Evolutionary conservation across 257 asterid genomes (phyloP).

Genomic region (Misopates orontium): DNA sequence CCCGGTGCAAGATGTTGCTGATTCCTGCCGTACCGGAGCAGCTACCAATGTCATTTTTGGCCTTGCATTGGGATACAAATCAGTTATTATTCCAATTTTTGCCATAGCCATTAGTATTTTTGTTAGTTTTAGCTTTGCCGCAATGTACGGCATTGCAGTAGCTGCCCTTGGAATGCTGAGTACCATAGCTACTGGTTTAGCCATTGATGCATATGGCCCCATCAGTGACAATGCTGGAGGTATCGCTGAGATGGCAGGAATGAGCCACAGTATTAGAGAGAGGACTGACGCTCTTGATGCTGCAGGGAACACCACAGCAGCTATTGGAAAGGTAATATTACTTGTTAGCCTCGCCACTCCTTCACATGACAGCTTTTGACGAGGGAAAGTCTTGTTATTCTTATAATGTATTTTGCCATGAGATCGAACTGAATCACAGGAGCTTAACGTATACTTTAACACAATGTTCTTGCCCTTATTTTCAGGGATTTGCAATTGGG

Average conservation of each 20-base stretch:
- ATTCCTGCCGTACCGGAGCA: slow-evolving; percentile 55
- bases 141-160: slow-evolving; percentile 50
- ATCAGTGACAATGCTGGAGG: slow-evolving; percentile 58
- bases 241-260: slow-evolving; percentile 56
- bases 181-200: slow-evolving; percentile 51
- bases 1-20: slow-evolving; percentile 53
- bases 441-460: no score
- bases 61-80: slow-evolving; percentile 52
- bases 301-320: slow-evolving; percentile 57
- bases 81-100: slow-evolving; percentile 46
- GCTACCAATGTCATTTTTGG: slow-evolving; percentile 54
- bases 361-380: neutral
- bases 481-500: slow-evolving; percentile 56
- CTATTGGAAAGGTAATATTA: slow-evolving; percentile 47
- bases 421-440: no score
- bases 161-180: slow-evolving; percentile 60
- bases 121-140: slow-evolving; percentile 52
- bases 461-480: neutral
- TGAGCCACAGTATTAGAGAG: slow-evolving; percentile 44
- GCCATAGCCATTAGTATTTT: slow-evolving; percentile 44
- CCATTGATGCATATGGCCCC: slow-evolving; percentile 55
- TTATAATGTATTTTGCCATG: neutral
- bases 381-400: no score
- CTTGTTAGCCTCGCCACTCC: neutral
- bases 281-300: slow-evolving; percentile 54